Base-by-base conservation (phyloP, 2,329 filamentous ascomycete species). In the Cercospora janseana region DNA sequence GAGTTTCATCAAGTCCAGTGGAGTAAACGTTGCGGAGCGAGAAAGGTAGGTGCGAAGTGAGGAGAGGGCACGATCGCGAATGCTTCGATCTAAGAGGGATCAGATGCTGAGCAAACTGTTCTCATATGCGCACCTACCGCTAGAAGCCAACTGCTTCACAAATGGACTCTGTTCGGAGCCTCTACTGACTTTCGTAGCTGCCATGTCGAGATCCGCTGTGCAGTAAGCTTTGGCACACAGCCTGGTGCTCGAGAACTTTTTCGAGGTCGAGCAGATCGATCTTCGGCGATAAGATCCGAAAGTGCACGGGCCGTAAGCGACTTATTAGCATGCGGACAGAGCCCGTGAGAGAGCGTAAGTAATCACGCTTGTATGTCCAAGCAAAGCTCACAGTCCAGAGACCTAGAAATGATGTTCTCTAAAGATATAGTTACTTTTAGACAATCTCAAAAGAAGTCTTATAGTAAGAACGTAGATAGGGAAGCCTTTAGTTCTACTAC, bases 101-200 rank as follows among this genome's bases (percentile, higher is more conserved):
- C 43, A 53, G 43, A 10, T 21, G 20, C 29, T 35, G 20, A 9
- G 35, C 21, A 24, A 7, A 29, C n/a, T 21, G 9, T 15, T 26
- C 10, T 20, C 10, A 10, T 73, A 66, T 94, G 78, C n/a, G 52
- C 40, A 50, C 79, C 56, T 67, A 92, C 88, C 87, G 72, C 87
- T 93, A 27, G 88, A 91, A 48, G 87, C 87, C 57, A 94, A 82
- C 66, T 91, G 85, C 69, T 83, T 87, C 57, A 94, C 85, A 60
- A 94, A 94, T 4, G 88, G 52, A 20, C 37, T 58, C n/a, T 48
- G 46, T 7, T 53, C 45, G 8, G 57, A 56, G 32, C 48, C 29
- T 34, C 46, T 40, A 3, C 28, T 12, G 10, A 44, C 29, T 16
- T 55, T 58, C 26, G 55, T 45, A 24, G 49, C 50, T 20, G 57